Percentiles rank a stretch among this genome's conserved stretches.
phyloP scores from a whole-genome alignment of 495 filamentous ascomycete genomes.

The Neurospora sp. region DNA sequence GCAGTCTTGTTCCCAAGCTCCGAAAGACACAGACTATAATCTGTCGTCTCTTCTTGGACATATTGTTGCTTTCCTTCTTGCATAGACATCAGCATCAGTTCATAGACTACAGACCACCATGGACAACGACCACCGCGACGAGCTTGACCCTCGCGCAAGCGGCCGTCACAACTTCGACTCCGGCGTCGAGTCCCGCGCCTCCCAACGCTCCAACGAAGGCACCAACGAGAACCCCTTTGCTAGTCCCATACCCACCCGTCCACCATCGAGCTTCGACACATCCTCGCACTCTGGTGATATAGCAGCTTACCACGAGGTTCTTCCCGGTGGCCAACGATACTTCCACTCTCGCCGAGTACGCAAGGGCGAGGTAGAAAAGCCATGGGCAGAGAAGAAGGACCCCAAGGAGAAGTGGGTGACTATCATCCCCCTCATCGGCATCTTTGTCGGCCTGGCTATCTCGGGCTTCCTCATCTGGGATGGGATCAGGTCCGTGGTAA shows the following conservation, averaged over 20 bases:
- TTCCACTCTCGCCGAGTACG: conserved; percentile 67
- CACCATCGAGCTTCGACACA: conserved; percentile 41
- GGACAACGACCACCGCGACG: neutral
- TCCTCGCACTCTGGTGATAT: conserved; percentile 19
- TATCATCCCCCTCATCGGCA: conserved; percentile 62
- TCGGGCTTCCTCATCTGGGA: conserved; percentile 62
- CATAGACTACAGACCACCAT: neutral
- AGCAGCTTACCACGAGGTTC: neutral
- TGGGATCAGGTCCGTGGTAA: conserved; percentile 55
- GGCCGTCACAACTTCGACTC: neutral
- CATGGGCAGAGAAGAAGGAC: conserved; percentile 59
- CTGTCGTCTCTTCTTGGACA: neutral
- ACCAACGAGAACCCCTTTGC: conserved; percentile 42
- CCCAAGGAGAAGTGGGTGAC: conserved; percentile 79
- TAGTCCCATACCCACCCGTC: conserved; percentile 46
- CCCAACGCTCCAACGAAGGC: neutral
- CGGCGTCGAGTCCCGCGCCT: neutral
- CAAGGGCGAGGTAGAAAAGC: conserved; percentile 59
- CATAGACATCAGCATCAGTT: neutral
- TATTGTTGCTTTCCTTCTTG: neutral
- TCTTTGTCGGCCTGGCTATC: conserved; percentile 54
- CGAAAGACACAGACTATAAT: neutral
- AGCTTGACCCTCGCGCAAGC: neutral
- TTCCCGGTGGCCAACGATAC: conserved; percentile 42
- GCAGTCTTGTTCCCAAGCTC: neutral